Conservation (phyloP, 148 eudicot species). For the Fagopyrum esculentum region DNA sequence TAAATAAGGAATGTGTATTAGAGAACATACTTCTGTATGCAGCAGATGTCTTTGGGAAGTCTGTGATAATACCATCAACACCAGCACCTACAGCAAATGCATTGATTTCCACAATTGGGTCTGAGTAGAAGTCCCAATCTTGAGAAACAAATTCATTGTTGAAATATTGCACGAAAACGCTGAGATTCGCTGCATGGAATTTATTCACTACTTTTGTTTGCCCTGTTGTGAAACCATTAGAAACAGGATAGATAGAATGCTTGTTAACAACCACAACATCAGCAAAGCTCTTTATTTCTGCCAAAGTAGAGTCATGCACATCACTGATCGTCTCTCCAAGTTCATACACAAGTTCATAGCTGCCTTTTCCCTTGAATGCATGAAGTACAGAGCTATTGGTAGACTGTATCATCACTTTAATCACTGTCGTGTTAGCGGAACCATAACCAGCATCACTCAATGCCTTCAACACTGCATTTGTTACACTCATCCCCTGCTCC, state of each 20-base stretch:
- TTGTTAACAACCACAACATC: slow-evolving; percentile 54
- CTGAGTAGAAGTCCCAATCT: slow-evolving; percentile 81
- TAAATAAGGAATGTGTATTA: not conserved
- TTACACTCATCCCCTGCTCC: slow-evolving; percentile 46
- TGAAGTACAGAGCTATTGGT: slow-evolving; percentile 57
- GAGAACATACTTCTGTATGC: slow-evolving; percentile 65
- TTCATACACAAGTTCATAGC: slow-evolving; percentile 62
- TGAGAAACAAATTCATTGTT: slow-evolving; percentile 61
- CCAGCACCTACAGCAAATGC: slow-evolving; percentile 30
- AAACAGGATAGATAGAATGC: slow-evolving; percentile 44
- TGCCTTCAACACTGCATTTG: slow-evolving; percentile 52
- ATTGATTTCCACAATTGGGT: slow-evolving; percentile 58
- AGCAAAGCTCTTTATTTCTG: slow-evolving; percentile 60
- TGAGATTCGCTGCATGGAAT: slow-evolving; percentile 47
- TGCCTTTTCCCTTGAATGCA: slow-evolving; percentile 40
- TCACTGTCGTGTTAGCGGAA: slow-evolving; percentile 22
- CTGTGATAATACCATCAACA: slow-evolving; percentile 70
- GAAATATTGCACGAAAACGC: slow-evolving; percentile 54
- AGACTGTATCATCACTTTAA: slow-evolving; percentile 69
- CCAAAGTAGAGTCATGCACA: slow-evolving; percentile 35
- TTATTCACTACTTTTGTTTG: slow-evolving; percentile 43
- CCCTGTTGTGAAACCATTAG: slow-evolving; percentile 26
- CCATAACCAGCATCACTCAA: slow-evolving; percentile 35
- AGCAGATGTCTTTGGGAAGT: slow-evolving; percentile 61
- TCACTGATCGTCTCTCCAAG: slow-evolving; percentile 54